Evolutionary conservation across 139 green algal species (phyloP).

Genomic region (Trebouxia sp.): DNA sequence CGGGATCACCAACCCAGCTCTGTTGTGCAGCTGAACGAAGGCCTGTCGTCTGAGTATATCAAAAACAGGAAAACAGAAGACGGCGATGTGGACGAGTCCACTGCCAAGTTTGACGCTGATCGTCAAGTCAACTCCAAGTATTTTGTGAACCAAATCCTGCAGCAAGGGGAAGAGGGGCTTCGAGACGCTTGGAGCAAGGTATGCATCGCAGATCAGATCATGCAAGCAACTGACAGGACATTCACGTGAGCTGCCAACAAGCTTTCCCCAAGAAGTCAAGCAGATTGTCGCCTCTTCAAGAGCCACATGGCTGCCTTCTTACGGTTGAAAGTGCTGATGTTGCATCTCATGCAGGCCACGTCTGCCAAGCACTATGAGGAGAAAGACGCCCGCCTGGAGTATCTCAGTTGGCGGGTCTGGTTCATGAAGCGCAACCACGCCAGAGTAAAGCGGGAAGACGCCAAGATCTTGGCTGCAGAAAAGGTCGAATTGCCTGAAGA

Average conservation of each 20-base stretch:
- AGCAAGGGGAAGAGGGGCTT: constrained; percentile 72
- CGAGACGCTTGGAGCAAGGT: constrained; percentile 75
- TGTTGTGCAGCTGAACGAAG: constrained; percentile 53
- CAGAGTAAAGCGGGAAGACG: constrained; percentile 30
- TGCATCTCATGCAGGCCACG: constrained; percentile 42
- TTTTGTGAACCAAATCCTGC: constrained; percentile 81
- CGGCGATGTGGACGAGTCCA: not conserved
- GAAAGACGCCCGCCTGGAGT: constrained; percentile 76
- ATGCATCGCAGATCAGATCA: not conserved
- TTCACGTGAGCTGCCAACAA: too few species aligned
- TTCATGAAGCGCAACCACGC: constrained; percentile 74
- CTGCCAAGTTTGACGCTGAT: constrained; percentile 46
- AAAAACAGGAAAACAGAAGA: constrained; percentile 30
- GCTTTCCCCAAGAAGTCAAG: too few species aligned
- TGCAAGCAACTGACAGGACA: constrained; percentile 57
- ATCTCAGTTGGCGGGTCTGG: constrained; percentile 88
- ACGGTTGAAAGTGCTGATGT: not conserved
- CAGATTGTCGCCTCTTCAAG: too few species aligned
- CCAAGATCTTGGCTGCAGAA: constrained; percentile 6
- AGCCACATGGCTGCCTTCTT: too few species aligned
- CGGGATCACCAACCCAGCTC: not conserved
- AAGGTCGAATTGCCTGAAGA: constrained; percentile 12
- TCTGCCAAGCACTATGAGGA: constrained; percentile 52
- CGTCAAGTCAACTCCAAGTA: constrained; percentile 64
- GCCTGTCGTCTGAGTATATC: constrained; percentile 57